phyloP scores from a whole-genome alignment of 2,329 filamentous ascomycete genomes.

The Byssothecium circinans region DNA sequence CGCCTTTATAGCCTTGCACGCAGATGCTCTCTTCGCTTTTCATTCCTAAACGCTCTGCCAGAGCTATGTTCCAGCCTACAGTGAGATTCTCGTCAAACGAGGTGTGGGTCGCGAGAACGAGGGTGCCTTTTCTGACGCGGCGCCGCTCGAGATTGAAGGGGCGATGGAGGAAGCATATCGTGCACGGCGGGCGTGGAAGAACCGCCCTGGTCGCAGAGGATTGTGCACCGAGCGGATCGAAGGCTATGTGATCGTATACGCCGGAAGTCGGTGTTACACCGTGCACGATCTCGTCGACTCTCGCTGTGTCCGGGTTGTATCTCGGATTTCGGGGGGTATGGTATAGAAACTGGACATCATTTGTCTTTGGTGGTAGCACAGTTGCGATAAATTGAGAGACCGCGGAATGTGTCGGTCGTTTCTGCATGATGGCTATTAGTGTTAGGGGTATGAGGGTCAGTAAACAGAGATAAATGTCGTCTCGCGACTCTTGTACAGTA shows the following conservation, averaged over 20 bases:
- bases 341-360: constrained; percentile 40
- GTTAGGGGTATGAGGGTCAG: constrained; percentile 10
- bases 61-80: constrained; percentile 41
- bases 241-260: constrained; percentile 32
- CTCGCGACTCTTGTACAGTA: constrained; percentile 21
- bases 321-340: constrained; percentile 32
- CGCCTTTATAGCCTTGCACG: constrained; percentile 45
- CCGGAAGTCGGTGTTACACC: constrained; percentile 35
- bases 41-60: constrained; percentile 38
- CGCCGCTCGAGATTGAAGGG: constrained; percentile 36
- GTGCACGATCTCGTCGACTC: constrained; percentile 33
- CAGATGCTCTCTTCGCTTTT: constrained; percentile 29
- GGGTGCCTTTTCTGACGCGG: constrained; percentile 26
- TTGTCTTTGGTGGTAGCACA: constrained; percentile 32
- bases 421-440: constrained; percentile 19
- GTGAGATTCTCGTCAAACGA: constrained; percentile 45
- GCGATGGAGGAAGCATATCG: constrained; percentile 38
- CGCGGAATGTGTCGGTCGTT: constrained; percentile 30
- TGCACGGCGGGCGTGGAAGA: constrained; percentile 22
- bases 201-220: neutral
- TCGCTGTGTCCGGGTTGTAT: constrained; percentile 32
- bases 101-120: constrained; percentile 41
- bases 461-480: neutral
- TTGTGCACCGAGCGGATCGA: constrained; percentile 7
- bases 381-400: constrained; percentile 31